These are phyloP conservation scores for Fusarium neocosmosporiellum DNA, from an alignment of 2,329 filamentous ascomycete genomes.

Conservation along the genomic window DNA sequence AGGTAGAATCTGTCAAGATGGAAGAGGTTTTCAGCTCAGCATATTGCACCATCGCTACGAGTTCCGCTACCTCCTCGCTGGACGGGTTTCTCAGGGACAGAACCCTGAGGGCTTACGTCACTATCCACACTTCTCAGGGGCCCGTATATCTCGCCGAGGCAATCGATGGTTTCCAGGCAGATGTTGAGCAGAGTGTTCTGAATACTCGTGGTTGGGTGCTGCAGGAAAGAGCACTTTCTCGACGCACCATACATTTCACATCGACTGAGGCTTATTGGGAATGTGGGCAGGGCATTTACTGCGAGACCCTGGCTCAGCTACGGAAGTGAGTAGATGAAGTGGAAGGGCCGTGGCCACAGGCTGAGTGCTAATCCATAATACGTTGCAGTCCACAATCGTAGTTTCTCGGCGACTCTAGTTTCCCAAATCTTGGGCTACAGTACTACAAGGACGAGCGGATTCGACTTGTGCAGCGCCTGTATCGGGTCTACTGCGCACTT, in stretches of 20 bases:
- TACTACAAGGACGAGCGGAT: neutral
- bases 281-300: neutral
- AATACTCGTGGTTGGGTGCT: slow-evolving; percentile 10
- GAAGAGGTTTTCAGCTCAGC: neutral
- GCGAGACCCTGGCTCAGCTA: neutral
- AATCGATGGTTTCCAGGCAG: neutral
- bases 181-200: neutral
- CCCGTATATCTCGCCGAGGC: neutral
- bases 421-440: neutral
- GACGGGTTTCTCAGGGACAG: neutral
- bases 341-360: neutral
- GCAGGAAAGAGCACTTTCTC: slow-evolving; percentile 1
- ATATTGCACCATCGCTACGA: neutral
- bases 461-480: neutral
- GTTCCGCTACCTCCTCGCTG: neutral
- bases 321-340: neutral
- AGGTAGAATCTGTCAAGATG: neutral
- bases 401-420: neutral
- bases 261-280: slow-evolving; percentile 1
- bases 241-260: slow-evolving; percentile 3
- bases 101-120: neutral
- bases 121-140: neutral
- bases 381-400: neutral
- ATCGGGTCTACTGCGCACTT: neutral
- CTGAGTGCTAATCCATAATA: neutral